Conservation (phyloP, 208 protist species). For the Leishmania gerbilli region DNA sequence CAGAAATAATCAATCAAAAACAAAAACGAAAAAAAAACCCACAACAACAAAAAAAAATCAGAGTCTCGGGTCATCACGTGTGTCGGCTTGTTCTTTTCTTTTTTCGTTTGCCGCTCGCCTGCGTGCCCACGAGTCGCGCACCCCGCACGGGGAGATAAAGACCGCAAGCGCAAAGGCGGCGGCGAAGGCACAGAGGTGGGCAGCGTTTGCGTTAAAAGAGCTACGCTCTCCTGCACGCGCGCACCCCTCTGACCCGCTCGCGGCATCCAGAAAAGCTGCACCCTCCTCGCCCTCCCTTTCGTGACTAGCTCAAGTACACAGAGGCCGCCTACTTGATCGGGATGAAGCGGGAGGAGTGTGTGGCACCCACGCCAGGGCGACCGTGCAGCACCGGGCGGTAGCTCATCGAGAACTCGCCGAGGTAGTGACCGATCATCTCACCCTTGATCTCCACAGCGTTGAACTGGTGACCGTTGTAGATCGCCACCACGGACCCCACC, state of each 20-base stretch:
- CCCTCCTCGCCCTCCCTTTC: not conserved
- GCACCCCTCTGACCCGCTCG: too few relatives aligned
- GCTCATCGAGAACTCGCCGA: conserved; percentile 99
- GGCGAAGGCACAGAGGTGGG: not conserved
- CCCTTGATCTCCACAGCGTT: conserved; percentile 99
- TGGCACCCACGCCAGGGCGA: conserved; percentile 99
- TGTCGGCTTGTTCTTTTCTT: too few relatives aligned
- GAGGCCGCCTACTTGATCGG: conserved; percentile 46
- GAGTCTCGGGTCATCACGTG: too few relatives aligned
- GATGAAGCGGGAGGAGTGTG: conserved; percentile 94
- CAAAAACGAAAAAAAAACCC: too few relatives aligned
- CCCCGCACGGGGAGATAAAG: too few relatives aligned
- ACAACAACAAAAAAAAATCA: too few relatives aligned
- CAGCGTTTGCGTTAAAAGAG: too few relatives aligned
- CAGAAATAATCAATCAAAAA: too few relatives aligned
- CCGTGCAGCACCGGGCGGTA: conserved; percentile 99
- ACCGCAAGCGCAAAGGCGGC: too few relatives aligned
- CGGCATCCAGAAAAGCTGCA: not conserved
- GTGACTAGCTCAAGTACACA: not conserved
- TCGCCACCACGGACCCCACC: conserved; percentile 98
- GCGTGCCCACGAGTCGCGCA: too few relatives aligned
- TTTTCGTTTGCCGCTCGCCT: too few relatives aligned
- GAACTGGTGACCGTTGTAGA: conserved; percentile 99
- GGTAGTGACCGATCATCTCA: conserved; percentile 99
- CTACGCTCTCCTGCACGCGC: too few relatives aligned